Evolutionary conservation across 306 rosid species (phyloP).

Genomic region (Abrus pulchellus): DNA sequence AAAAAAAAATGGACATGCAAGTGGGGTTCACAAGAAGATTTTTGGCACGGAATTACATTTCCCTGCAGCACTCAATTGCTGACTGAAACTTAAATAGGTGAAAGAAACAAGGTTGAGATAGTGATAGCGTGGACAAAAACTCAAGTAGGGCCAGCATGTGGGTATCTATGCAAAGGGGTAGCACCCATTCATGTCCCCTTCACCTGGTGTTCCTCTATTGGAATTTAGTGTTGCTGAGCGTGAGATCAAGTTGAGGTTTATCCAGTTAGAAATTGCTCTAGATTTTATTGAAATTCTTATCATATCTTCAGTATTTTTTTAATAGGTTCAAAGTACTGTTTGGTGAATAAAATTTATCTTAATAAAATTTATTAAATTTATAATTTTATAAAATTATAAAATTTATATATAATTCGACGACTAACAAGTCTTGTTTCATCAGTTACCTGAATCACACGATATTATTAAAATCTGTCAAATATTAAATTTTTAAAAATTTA

Average conservation of each 20-base stretch:
- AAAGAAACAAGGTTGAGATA: slow-evolving; percentile 37
- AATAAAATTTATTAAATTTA: neutral
- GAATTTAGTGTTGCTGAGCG: neutral
- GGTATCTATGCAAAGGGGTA: neutral
- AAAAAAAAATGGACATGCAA: slow-evolving; percentile 42
- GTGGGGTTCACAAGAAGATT: slow-evolving; percentile 32
- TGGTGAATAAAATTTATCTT: too few relatives aligned
- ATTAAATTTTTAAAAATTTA: too few relatives aligned
- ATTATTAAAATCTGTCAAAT: too few relatives aligned
- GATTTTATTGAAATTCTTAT: too few relatives aligned
- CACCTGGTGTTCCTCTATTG: slow-evolving; percentile 13
- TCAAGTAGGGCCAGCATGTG: slow-evolving; percentile 47
- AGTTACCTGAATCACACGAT: too few relatives aligned
- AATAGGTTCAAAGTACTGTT: too few relatives aligned
- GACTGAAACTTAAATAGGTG: slow-evolving; percentile 39
- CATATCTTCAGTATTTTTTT: too few relatives aligned
- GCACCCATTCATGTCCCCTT: neutral
- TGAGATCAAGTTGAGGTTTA: neutral
- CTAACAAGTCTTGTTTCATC: too few relatives aligned
- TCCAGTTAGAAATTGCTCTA: neutral
- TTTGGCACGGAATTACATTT: slow-evolving; percentile 36
- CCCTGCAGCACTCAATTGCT: slow-evolving; percentile 36
- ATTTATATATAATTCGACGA: too few relatives aligned
- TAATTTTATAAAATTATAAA: neutral
- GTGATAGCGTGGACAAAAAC: slow-evolving; percentile 32